Percentiles rank a stretch among this genome's conserved stretches.
Conservation (phyloP, 1,139 yeast genomes). For the Yamadazyma dushanensis region DNA sequence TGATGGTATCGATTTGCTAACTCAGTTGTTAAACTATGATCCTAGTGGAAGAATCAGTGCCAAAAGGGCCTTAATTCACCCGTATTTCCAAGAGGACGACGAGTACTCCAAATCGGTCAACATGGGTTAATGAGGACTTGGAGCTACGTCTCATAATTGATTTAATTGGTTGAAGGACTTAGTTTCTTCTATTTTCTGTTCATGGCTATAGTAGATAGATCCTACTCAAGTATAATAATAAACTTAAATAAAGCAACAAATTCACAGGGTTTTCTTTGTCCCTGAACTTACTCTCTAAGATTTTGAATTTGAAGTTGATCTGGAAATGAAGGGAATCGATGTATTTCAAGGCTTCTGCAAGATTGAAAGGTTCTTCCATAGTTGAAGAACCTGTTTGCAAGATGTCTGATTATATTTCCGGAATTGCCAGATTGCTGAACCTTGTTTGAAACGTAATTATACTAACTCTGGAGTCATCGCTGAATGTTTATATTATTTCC, state of each 20-base stretch:
- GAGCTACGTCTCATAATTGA: neutral
- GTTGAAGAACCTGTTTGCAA: neutral
- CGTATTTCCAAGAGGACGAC: slow-evolving; percentile 71
- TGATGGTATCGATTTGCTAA: slow-evolving; percentile 81
- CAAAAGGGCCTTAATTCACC: slow-evolving; percentile 86
- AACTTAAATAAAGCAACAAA: slow-evolving; percentile 6
- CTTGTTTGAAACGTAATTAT: too few species aligned
- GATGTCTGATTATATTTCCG: too few species aligned
- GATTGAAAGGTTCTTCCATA: slow-evolving; percentile 2
- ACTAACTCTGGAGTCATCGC: too few species aligned
- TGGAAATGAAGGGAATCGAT: slow-evolving; percentile 11
- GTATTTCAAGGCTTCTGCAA: slow-evolving; percentile 8
- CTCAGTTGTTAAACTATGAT: slow-evolving; percentile 80
- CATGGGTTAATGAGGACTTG: slow-evolving; percentile 30
- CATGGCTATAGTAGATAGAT: slow-evolving; percentile 5
- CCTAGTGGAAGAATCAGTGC: slow-evolving; percentile 95
- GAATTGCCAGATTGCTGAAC: too few species aligned
- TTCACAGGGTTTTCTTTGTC: slow-evolving; percentile 5
- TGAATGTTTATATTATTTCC: slow-evolving; percentile 6
- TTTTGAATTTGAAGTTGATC: slow-evolving; percentile 9
- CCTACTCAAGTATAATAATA: slow-evolving; percentile 7
- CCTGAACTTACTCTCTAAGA: slow-evolving; percentile 7
- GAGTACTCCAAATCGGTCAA: slow-evolving; percentile 37
- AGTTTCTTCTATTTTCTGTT: neutral
- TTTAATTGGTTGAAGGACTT: neutral